Conservation (phyloP, 805 yeast genomes). For the Aciculoconidium aculeatum region DNA sequence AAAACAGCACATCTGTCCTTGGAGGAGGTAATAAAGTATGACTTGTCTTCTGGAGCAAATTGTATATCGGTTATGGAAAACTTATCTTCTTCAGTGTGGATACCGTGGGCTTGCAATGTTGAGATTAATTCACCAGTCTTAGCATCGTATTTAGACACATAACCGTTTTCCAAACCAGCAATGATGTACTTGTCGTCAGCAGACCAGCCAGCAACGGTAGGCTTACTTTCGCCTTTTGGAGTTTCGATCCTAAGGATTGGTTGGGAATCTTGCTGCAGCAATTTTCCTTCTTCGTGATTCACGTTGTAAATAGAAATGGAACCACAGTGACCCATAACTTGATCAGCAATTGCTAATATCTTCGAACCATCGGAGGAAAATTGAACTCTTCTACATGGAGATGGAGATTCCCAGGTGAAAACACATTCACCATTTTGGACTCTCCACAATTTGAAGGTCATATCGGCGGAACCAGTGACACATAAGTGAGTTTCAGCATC, state of each 20-base stretch:
- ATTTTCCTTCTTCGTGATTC: constrained; percentile 35
- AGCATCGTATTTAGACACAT: constrained; percentile 73
- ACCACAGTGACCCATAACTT: constrained; percentile 87
- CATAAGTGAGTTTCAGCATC: constrained; percentile 63
- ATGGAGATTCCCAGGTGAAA: constrained; percentile 63
- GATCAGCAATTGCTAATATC: constrained; percentile 76
- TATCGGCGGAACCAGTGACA: constrained; percentile 89
- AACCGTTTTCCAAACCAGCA: constrained; percentile 87
- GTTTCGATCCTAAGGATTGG: constrained; percentile 60
- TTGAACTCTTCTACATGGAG: constrained; percentile 90
- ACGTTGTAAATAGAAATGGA: constrained; percentile 64
- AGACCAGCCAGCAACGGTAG: constrained; percentile 83
- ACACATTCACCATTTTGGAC: constrained; percentile 72
- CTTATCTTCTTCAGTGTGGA: constrained; percentile 42
- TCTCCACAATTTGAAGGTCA: constrained; percentile 78
- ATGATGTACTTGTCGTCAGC: constrained; percentile 67
- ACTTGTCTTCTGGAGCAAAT: constrained; percentile 69
- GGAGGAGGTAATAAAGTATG: constrained; percentile 89
- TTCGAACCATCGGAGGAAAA: constrained; percentile 68
- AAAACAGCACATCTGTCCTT: constrained; percentile 83
- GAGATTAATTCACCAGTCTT: constrained; percentile 63
- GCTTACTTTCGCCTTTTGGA: constrained; percentile 52
- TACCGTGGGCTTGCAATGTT: constrained; percentile 65
- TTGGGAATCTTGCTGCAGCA: constrained; percentile 41
- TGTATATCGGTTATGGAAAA: constrained; percentile 76